Conservation (phyloP, 139 green algal species). For the Nannochloris sp. region DNA sequence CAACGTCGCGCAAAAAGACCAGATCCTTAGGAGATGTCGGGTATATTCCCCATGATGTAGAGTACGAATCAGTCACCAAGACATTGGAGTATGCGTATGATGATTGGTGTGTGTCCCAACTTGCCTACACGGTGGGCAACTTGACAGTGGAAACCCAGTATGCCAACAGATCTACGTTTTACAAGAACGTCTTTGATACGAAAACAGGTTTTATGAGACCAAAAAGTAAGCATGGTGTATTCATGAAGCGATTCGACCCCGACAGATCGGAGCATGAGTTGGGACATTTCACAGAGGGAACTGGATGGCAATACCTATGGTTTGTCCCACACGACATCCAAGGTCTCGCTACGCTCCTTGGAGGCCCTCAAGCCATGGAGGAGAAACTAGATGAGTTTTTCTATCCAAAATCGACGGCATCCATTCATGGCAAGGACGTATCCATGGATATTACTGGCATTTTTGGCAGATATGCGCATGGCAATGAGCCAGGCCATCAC, state of each 20-base stretch:
- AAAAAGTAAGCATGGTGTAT: background rate
- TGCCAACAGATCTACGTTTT: constrained; percentile 1
- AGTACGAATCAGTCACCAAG: background rate
- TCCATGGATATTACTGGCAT: constrained; percentile 5
- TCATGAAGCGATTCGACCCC: constrained; percentile 2
- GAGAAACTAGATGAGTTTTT: constrained; percentile 8
- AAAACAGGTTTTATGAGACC: constrained; percentile 11
- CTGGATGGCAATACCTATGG: constrained; percentile 7
- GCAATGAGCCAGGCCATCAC: constrained; percentile 10
- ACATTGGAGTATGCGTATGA: constrained; percentile 7
- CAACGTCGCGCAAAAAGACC: background rate
- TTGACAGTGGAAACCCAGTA: background rate
- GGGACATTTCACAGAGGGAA: constrained; percentile 9
- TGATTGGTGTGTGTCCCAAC: constrained; percentile 9
- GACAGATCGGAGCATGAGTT: background rate
- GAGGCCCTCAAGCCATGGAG: background rate
- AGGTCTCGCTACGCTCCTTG: constrained; percentile 2
- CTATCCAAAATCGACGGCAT: background rate
- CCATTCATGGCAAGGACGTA: background rate
- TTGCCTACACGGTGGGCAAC: background rate
- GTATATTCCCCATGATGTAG: background rate
- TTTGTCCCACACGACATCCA: constrained; percentile 4
- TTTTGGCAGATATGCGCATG: constrained; percentile 10
- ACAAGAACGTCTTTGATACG: constrained; percentile 5
- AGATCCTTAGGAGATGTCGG: background rate